Evolutionary conservation across 495 filamentous ascomycete genomes (phyloP), one percentile per base, ranked within the genome.

Genomic region (Podospora pseudocomata): DNA sequence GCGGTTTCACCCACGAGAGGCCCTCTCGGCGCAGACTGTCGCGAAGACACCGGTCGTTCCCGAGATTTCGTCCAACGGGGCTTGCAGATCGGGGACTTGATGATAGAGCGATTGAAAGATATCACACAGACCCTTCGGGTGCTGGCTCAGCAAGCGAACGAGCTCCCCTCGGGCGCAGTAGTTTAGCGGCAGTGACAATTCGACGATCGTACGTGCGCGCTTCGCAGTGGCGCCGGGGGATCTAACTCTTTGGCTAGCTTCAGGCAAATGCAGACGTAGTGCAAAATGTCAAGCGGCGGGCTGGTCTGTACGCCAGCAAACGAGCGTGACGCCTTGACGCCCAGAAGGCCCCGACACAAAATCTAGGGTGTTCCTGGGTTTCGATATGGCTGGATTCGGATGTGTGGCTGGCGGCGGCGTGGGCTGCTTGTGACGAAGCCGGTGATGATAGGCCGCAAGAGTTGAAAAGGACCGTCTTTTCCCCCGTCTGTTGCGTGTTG

Each of bases 51-150:
- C 63, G 60, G 64, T 65, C 67, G 68, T 66, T 61, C 62, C 57
- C 60, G 67, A 65, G 65, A 67, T 23, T 49, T 68, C 54, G 68
- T 57, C 67, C 64, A 73, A 66, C 64, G 20, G 62, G 68, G 44
- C 68, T 66, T 71, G 74, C 72, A 74, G 74, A 72, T 73, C 72
- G 72, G 72, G 39, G 61, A 49, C n/a, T 68, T 65, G 70, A 62
- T 67, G 70, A 64, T 32, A 68, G 62, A 67, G 67, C 66, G 74
- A 74, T 73, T 73, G 70, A 64, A 70, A 72, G 68, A 68, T 72
- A 65, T 64, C 57, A 65, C 70, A 73, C 71, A 68, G 60, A 65
- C 68, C 68, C 68, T 69, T 73, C 69, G 67, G 64, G n/a, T 58
- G 23, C 55, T 58, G 55, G 63, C 68, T 61, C 20, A 72, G 67